phyloP scores from a whole-genome alignment of 768 basidiomycete genomes.

The Podaxis mareebaensis region DNA sequence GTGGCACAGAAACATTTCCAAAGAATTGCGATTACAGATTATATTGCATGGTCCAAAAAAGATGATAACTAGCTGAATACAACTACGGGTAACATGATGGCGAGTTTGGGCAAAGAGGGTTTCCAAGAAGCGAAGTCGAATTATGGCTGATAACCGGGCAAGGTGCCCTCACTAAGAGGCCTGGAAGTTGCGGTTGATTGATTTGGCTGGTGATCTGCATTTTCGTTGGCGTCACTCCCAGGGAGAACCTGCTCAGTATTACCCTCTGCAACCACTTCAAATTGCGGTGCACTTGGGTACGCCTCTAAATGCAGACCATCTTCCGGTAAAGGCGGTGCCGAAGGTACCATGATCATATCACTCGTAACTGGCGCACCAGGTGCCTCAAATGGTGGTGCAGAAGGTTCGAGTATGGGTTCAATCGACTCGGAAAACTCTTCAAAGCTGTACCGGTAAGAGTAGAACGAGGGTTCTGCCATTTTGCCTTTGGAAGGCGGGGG shows the following conservation, averaged over 20 bases:
- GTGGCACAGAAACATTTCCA: background rate
- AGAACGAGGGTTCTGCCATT: constrained; percentile 38
- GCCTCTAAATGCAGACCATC: constrained; percentile 21
- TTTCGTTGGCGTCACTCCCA: background rate
- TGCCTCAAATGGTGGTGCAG: constrained; percentile 49
- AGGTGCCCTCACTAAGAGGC: constrained; percentile 11
- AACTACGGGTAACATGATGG: constrained; percentile 1
- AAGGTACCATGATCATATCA: constrained; percentile 37
- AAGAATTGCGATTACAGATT: background rate
- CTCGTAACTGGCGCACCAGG: constrained; percentile 35
- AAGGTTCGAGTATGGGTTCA: constrained; percentile 39
- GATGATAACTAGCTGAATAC: background rate
- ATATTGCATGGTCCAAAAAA: background rate
- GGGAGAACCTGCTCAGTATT: constrained; percentile 18
- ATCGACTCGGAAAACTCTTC: constrained; percentile 33
- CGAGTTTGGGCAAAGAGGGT: background rate
- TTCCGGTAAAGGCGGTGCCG: constrained; percentile 44
- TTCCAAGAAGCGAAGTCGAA: constrained; percentile 6
- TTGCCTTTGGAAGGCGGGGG: constrained; percentile 46
- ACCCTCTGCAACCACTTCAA: constrained; percentile 16
- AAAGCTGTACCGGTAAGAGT: constrained; percentile 42
- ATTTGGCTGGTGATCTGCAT: background rate
- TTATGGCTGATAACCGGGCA: constrained; percentile 30
- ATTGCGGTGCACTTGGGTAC: constrained; percentile 13
- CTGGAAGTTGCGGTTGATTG: background rate